Base-by-base conservation (phyloP, 177 flowering plant species). In the Vitis hybrid region DNA sequence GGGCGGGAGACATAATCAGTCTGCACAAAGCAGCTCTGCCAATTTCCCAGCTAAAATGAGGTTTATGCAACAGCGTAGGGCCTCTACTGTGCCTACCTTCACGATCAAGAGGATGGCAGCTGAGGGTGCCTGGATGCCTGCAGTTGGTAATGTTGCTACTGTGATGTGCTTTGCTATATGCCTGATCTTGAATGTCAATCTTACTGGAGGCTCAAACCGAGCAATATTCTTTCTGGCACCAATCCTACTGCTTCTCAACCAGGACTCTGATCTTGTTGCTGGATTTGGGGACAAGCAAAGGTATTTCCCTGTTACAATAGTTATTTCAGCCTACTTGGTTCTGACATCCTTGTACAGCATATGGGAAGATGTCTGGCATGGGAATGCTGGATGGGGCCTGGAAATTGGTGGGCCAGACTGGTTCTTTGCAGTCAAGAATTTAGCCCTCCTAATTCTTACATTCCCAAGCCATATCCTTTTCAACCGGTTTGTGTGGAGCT, bases 81-180 rank as follows among this genome's bases (percentile, higher is more conserved):
- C 90, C 52, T 84, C 97, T 20, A 65, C 84, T 7, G 87, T 79
- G 58, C 81, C 93, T 8, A 72, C 86, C 44, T 95, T 95, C 77
- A 87, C 97, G 15, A 90, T 96, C 18, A 94, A 92, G 86, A 85
- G 85, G 72, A 83, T 96, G 84, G 88, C 92, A 56, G 90, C 92
- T 14, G 98, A 96, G 77, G 99, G 97, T 20, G 98, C 92, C 17
- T 96, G 99, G 99, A 96, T 96, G 99, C 99, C 99, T 2, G 91
- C 95, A 14, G 95, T 96, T 59, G 99, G 99, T 19, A 96, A 96
- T 69, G 98, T 92, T 62, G 94, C 99, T n/a, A 94, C 99, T 0
- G 77, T 92, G 11, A 83, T 91, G 91, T 94, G 98, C 82, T 96
- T 96, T 71, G 89, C 92, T 10, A 91, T 94, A 72, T 96, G 99